A percentile compares a stretch with the other conserved stretches of the same genome.
Conservation (phyloP, 306 rosid genomes). For the Cercis canadensis region DNA sequence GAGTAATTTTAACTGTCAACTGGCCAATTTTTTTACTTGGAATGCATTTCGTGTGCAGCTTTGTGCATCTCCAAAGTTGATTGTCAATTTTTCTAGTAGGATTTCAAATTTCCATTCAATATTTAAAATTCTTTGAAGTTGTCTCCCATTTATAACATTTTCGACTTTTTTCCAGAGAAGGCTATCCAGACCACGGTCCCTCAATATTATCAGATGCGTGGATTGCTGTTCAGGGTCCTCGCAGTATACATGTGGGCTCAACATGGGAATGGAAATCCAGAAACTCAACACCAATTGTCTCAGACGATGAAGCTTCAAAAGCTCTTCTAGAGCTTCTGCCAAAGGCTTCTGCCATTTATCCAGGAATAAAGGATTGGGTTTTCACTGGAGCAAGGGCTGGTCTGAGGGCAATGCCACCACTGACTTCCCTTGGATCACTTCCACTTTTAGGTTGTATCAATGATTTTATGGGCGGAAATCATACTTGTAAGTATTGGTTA, state of each 20-base stretch:
- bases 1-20: too few relatives aligned
- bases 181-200: conserved; percentile 69
- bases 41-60: not conserved
- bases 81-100: not conserved
- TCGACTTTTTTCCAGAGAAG: conserved; percentile 49
- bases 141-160: not conserved
- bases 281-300: conserved; percentile 70
- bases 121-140: conserved; percentile 3
- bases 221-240: conserved; percentile 78
- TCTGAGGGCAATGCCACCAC: conserved; percentile 98
- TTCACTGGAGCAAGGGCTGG: conserved; percentile 83
- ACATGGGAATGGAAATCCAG: conserved; percentile 94
- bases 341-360: conserved; percentile 71
- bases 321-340: conserved; percentile 77
- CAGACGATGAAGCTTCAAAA: conserved; percentile 61
- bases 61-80: not conserved
- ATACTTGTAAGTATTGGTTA: conserved; percentile 72
- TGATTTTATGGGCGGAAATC: conserved; percentile 51
- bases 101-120: not conserved
- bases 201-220: conserved; percentile 90
- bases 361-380: conserved; percentile 69
- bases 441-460: conserved; percentile 86
- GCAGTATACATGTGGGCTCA: conserved; percentile 69
- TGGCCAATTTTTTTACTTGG: too few relatives aligned
- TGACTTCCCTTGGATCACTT: conserved; percentile 78